Evolutionary conservation across 2,329 filamentous ascomycete genomes (phyloP).

Genomic region (Nothomitra cinnamomea): DNA sequence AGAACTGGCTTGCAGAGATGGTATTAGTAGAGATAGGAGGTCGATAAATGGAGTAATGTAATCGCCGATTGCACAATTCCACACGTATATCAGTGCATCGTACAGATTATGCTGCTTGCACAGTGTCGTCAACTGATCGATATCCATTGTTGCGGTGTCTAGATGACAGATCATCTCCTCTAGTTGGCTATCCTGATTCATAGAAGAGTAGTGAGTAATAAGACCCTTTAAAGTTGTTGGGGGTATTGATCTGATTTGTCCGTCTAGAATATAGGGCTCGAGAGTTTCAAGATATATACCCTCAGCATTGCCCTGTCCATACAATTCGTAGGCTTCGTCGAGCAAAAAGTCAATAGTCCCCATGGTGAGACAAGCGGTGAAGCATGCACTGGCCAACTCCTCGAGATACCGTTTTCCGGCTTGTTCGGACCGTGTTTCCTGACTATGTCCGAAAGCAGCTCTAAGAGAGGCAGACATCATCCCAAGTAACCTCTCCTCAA

Average conservation of each 20-base stretch:
- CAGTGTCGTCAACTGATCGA: slow-evolving; percentile 78
- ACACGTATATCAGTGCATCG: slow-evolving; percentile 90
- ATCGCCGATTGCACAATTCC: slow-evolving; percentile 79
- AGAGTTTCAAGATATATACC: slow-evolving; percentile 74
- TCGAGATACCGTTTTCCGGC: slow-evolving; percentile 44
- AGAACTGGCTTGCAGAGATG: not conserved
- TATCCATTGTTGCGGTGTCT: slow-evolving; percentile 76
- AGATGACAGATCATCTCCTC: slow-evolving; percentile 93
- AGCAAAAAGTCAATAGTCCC: slow-evolving; percentile 71
- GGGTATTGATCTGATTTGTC: slow-evolving; percentile 56
- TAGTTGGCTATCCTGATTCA: slow-evolving; percentile 57
- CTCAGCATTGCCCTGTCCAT: slow-evolving; percentile 56
- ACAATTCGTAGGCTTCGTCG: slow-evolving; percentile 78
- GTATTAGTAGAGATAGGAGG: slow-evolving; percentile 45
- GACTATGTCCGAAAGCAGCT: slow-evolving; percentile 59
- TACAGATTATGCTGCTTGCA: slow-evolving; percentile 89
- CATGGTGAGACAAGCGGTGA: slow-evolving; percentile 66
- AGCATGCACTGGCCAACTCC: slow-evolving; percentile 68
- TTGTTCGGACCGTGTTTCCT: slow-evolving; percentile 31
- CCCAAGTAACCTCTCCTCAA: slow-evolving; percentile 75
- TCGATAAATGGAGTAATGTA: slow-evolving; percentile 85
- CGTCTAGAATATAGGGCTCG: slow-evolving; percentile 73
- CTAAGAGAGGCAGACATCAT: slow-evolving; percentile 86
- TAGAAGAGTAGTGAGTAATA: slow-evolving; percentile 62
- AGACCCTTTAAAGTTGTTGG: slow-evolving; percentile 74